Percentiles rank a stretch among this genome's conserved stretches.
These are phyloP conservation scores for Orbilia quercus DNA, from an alignment of 2,329 filamentous ascomycete species.

Conservation along the genomic window DNA sequence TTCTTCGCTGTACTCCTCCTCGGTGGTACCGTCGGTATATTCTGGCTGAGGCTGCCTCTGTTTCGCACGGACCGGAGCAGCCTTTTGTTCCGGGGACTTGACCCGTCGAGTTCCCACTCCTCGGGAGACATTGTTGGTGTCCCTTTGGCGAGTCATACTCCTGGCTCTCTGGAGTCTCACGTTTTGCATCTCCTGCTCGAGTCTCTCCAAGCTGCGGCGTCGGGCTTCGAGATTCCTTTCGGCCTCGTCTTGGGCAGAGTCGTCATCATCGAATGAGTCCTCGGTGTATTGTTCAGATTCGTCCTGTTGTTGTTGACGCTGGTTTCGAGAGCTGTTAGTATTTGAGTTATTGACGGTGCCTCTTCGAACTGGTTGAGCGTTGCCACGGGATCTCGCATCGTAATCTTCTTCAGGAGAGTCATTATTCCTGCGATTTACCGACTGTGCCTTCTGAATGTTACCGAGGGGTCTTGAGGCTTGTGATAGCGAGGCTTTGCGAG, in stretches of 20 bases:
- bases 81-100: constrained; percentile 44
- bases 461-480: constrained; percentile 27
- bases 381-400: constrained; percentile 31
- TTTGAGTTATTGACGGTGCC: constrained; percentile 21
- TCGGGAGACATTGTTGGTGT: constrained; percentile 28
- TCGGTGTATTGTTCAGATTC: constrained; percentile 51
- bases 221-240: constrained; percentile 45
- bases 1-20: constrained; percentile 49
- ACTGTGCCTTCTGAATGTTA: constrained; percentile 7
- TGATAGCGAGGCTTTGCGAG: constrained; percentile 44
- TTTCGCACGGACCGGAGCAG: constrained; percentile 31
- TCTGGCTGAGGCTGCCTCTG: constrained; percentile 24
- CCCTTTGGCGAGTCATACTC: constrained; percentile 41
- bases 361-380: constrained; percentile 25
- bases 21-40: constrained; percentile 30
- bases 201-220: constrained; percentile 50
- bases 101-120: constrained; percentile 22
- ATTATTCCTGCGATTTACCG: constrained; percentile 26
- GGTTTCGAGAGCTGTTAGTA: constrained; percentile 11
- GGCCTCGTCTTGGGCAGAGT: constrained; percentile 52
- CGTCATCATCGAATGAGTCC: constrained; percentile 45
- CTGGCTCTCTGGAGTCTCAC: constrained; percentile 49
- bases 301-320: constrained; percentile 19
- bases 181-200: constrained; percentile 52
- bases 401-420: constrained; percentile 49